Conservation (phyloP, 805 yeast species). For the Nakazawaea ishiwadae region DNA sequence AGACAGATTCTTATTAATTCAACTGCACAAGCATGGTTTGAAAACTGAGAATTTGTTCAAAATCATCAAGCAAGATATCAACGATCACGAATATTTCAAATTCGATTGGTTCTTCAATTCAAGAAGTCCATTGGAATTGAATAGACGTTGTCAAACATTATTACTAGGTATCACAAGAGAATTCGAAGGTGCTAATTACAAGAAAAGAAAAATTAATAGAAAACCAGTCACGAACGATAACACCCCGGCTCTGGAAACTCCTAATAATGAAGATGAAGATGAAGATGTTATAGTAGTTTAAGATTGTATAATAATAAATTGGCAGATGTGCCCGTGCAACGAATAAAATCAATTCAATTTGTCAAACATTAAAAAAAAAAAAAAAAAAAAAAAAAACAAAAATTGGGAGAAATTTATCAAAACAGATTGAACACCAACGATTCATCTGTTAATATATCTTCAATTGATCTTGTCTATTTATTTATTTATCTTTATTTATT, state of each 20-base stretch:
- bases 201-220: conserved; percentile 38
- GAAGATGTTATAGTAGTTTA: not conserved
- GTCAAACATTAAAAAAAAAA: not conserved
- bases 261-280: conserved; percentile 10
- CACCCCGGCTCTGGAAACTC: not conserved
- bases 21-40: conserved; percentile 63
- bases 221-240: conserved; percentile 2
- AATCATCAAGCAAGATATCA: conserved; percentile 59
- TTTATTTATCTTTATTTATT: not conserved
- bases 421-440: no score
- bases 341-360: not conserved
- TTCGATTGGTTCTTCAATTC: conserved; percentile 74
- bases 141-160: conserved; percentile 65
- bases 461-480: no score
- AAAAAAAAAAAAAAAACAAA: not conserved
- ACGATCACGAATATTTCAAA: conserved; percentile 52
- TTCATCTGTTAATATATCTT: no score
- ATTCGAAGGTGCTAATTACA: conserved; percentile 54
- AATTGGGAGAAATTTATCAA: no score
- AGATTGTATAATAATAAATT: not conserved
- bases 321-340: conserved; percentile 2
- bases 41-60: conserved; percentile 56
- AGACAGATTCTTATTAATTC: conserved; percentile 60
- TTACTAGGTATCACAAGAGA: conserved; percentile 67
- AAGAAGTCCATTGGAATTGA: conserved; percentile 66